These are phyloP conservation scores for Annona squamosa DNA, from an alignment of 164 flowering plant species.

Conservation along the genomic window DNA sequence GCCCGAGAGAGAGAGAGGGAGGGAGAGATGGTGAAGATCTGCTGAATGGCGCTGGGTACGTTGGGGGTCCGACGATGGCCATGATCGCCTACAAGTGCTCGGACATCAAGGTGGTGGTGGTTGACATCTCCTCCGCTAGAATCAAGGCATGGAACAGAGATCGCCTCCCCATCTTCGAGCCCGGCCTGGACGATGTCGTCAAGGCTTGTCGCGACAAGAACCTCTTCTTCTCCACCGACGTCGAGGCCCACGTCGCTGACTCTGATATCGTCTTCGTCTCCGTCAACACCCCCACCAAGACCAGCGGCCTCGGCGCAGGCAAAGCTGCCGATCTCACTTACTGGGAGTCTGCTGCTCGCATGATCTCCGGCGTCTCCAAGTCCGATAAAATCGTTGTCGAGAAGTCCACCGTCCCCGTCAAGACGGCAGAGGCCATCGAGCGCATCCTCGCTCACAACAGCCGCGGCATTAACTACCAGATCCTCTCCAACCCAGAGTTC, in stretches of 20 bases:
- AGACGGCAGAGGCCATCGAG: constrained; percentile 28
- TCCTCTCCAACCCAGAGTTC: constrained; percentile 23
- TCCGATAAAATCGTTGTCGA: constrained; percentile 30
- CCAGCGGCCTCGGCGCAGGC: constrained; percentile 24
- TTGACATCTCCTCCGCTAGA: constrained; percentile 19
- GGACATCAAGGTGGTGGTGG: constrained; percentile 17
- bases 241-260: constrained; percentile 17
- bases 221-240: constrained; percentile 20
- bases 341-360: constrained; percentile 27
- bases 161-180: constrained; percentile 22
- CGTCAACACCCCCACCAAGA: constrained; percentile 24
- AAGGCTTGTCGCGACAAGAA: constrained; percentile 15
- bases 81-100: constrained; percentile 22
- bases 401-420: constrained; percentile 28
- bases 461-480: constrained; percentile 19
- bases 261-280: constrained; percentile 22
- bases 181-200: constrained; percentile 21
- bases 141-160: constrained; percentile 24
- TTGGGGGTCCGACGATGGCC: constrained; percentile 26
- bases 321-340: constrained; percentile 26
- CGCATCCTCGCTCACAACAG: constrained; percentile 23
- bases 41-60: constrained; percentile 27
- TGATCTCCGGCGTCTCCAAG: constrained; percentile 24
- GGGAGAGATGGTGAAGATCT: constrained; percentile 13
- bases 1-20: background rate